Evolutionary conservation across 139 green algal species (phyloP).

Genomic region (Tetraselmis chui): DNA sequence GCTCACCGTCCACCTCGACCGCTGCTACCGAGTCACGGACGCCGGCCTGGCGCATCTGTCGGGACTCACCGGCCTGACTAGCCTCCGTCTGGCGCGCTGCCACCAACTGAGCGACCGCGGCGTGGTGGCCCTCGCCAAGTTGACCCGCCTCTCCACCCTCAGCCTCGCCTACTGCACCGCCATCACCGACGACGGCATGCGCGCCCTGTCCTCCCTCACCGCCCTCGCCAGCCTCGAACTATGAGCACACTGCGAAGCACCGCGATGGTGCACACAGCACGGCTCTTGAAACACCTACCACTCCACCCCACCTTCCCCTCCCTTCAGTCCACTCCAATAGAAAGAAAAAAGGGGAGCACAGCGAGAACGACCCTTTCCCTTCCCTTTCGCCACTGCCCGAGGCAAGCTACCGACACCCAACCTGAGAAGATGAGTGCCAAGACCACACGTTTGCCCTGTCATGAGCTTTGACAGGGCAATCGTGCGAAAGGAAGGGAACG

Average conservation of each 20-base stretch:
- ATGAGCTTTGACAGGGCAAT: not conserved
- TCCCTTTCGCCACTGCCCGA: no score
- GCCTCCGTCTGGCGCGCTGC: constrained; percentile 34
- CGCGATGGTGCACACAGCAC: no score
- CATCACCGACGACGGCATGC: constrained; percentile 30
- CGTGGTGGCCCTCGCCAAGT: constrained; percentile 20
- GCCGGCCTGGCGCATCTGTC: constrained; percentile 17
- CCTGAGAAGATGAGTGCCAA: not conserved
- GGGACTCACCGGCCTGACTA: constrained; percentile 28
- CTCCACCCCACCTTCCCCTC: no score
- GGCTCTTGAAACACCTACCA: no score
- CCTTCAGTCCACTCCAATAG: no score
- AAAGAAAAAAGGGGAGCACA: no score
- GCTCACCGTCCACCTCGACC: constrained; percentile 45
- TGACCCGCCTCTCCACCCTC: constrained; percentile 38
- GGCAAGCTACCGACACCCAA: no score
- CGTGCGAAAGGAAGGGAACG: no score
- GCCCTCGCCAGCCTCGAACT: constrained; percentile 27
- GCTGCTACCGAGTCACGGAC: constrained; percentile 39
- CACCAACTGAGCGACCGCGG: constrained; percentile 32
- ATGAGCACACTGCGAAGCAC: not conserved
- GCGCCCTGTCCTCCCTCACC: constrained; percentile 34
- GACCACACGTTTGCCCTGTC: not conserved
- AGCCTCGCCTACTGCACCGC: constrained; percentile 40
- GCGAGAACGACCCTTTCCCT: no score